Conservation (phyloP, 345 rosid species). For the Salix suchowensis region DNA sequence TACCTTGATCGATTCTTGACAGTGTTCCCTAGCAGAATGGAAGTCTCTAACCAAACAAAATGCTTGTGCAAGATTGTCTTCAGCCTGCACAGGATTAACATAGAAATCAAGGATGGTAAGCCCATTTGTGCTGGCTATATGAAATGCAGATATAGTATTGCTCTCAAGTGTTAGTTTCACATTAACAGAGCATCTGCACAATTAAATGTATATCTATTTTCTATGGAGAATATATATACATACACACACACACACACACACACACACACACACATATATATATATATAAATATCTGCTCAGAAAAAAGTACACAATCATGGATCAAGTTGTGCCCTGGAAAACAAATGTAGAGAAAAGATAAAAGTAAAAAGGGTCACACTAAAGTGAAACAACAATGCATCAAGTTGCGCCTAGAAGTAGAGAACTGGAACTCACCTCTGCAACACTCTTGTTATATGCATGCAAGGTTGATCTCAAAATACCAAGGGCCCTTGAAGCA, state of each 20-base stretch:
- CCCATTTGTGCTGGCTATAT: not conserved
- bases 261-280: not conserved
- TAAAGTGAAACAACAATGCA: not conserved
- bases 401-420: not conserved
- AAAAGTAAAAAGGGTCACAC: not conserved
- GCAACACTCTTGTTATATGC: slow-evolving; percentile 66
- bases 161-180: not conserved
- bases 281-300: not conserved
- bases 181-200: not conserved
- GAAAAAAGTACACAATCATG: not conserved
- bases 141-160: not conserved
- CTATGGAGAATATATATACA: not conserved
- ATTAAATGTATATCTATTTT: not conserved
- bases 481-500: slow-evolving; percentile 47
- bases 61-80: slow-evolving; percentile 67
- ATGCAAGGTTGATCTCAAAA: slow-evolving; percentile 54
- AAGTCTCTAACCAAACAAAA: slow-evolving; percentile 59
- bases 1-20: slow-evolving; percentile 67
- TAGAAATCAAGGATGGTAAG: not conserved
- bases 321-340: too few species aligned
- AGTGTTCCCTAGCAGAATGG: slow-evolving; percentile 47
- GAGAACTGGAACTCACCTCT: slow-evolving; percentile 44
- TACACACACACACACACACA: too few species aligned
- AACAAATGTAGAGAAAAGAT: too few species aligned
- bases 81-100: slow-evolving; percentile 38